These are phyloP conservation scores for Podospora pseudocomata DNA, from an alignment of 495 filamentous ascomycete species.

Conservation along the genomic window DNA sequence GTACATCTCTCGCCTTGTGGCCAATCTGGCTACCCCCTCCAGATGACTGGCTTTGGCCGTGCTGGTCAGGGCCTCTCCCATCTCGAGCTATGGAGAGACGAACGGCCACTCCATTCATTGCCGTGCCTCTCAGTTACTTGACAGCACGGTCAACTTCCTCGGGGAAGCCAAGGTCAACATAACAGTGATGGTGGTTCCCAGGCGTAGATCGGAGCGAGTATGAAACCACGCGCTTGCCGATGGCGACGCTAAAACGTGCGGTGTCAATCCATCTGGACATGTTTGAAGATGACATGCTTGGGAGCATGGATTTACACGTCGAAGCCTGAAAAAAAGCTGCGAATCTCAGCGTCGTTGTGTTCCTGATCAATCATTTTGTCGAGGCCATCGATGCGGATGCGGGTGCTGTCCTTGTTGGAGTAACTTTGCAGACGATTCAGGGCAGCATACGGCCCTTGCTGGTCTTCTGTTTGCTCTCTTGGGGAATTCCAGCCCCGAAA, in stretches of 20 bases:
- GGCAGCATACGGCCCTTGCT: constrained; percentile 25
- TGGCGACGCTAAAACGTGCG: constrained; percentile 35
- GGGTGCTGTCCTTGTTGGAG: constrained; percentile 39
- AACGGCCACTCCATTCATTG: neutral
- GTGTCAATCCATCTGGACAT: constrained; percentile 16
- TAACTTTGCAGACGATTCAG: constrained; percentile 13
- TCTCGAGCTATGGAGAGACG: no score
- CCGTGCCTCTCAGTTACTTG: constrained; percentile 30
- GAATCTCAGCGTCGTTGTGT: constrained; percentile 50
- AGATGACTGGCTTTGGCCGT: no score
- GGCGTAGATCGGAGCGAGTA: constrained; percentile 50
- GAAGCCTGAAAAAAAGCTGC: constrained; percentile 57
- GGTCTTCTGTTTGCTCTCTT: neutral
- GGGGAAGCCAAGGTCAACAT: constrained; percentile 57
- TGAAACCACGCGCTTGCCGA: constrained; percentile 62
- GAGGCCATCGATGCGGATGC: constrained; percentile 63
- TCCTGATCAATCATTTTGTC: constrained; percentile 56
- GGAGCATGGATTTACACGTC: constrained; percentile 29
- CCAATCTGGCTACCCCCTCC: no score
- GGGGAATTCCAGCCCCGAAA: neutral
- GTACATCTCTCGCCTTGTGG: no score
- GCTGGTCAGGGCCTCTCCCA: no score
- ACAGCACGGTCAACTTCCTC: constrained; percentile 53
- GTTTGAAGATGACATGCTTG: constrained; percentile 28
- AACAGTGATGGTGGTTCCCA: constrained; percentile 64